Evolutionary conservation across 306 rosid genomes (phyloP).

Genomic region (Vicia villosa): DNA sequence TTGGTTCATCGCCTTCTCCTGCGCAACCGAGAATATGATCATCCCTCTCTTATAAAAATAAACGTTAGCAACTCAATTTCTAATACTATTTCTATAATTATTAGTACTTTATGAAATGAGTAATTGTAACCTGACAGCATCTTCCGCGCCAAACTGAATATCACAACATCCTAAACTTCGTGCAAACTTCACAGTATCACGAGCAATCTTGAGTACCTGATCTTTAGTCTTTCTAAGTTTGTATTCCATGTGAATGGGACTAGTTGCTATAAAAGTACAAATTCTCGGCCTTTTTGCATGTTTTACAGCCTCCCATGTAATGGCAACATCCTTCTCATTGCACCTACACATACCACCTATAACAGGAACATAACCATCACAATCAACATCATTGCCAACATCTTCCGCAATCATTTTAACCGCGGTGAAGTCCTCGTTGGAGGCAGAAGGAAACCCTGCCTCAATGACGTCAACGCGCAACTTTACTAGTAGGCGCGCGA

Average conservation of each 20-base stretch:
- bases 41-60: no score
- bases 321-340: conserved; percentile 63
- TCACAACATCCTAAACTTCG: conserved; percentile 77
- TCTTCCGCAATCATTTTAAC: conserved; percentile 71
- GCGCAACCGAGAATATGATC: no score
- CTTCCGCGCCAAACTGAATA: conserved; percentile 86
- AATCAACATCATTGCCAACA: conserved; percentile 58
- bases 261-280: conserved; percentile 75
- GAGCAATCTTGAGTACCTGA: conserved; percentile 64
- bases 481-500: conserved; percentile 62
- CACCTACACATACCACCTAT: conserved; percentile 77
- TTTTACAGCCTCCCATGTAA: conserved; percentile 90
- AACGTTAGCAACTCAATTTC: not conserved
- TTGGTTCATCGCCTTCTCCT: no score
- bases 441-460: conserved; percentile 84
- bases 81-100: no score
- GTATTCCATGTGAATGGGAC: conserved; percentile 73
- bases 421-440: conserved; percentile 68
- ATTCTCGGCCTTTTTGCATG: conserved; percentile 71
- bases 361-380: conserved; percentile 71
- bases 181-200: conserved; percentile 69
- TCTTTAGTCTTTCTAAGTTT: conserved; percentile 69
- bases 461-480: conserved; percentile 84
- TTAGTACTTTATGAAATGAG: no score
- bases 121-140: conserved; percentile 86